Evolutionary conservation across 306 rosid genomes (phyloP), one percentile per base, ranked within the genome.

Genomic region (Cicer yamashitae): DNA sequence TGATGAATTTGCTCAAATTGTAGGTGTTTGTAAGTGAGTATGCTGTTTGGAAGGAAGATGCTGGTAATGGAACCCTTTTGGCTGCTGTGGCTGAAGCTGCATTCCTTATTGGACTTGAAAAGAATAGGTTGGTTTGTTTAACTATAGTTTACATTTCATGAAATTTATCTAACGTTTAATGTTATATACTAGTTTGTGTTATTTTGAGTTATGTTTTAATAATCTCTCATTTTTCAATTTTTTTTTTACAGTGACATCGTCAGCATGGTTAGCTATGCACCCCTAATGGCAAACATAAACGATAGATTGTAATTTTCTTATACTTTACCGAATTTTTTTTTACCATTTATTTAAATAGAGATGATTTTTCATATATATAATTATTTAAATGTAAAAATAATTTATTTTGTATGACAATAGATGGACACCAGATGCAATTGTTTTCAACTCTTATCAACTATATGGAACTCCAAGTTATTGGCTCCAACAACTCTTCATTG

Each of bases 1-100:
- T 9, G 2, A 34, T 62, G 3, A 51, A n/a, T 1, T 61, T 13
- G 1, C 37, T 54, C 61, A 54, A 18, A 7, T 54, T 56, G 22
- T 74, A 93, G 98, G 98, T 87, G n/a, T 91, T 89, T 81, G 94
- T 93, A 14, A 91, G 98, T 41, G 98, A 93, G 63, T 93, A 88
- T 82, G 98, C 98, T 17, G 98, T 89, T 61, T 84, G 84, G 9
- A 25, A 66, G 17, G 87, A 73, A 22, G 96, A 91, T 46, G 94
- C 83, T 1, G 73, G 90, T 3, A 0, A 38, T 52, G 98, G 98
- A 83, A 90, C 77, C 54, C 85, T 90, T 70, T 71, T 87, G 1
- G 84, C 96, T 14, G 94, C 91, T 34, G 62, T 90, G 14, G 98
- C 85, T 2, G 96, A 93, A 78, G 98, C 94, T 17, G 96, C 82